Evolutionary conservation across 2,329 filamentous ascomycete species (phyloP).

Genomic region (Apiospora arundinis): DNA sequence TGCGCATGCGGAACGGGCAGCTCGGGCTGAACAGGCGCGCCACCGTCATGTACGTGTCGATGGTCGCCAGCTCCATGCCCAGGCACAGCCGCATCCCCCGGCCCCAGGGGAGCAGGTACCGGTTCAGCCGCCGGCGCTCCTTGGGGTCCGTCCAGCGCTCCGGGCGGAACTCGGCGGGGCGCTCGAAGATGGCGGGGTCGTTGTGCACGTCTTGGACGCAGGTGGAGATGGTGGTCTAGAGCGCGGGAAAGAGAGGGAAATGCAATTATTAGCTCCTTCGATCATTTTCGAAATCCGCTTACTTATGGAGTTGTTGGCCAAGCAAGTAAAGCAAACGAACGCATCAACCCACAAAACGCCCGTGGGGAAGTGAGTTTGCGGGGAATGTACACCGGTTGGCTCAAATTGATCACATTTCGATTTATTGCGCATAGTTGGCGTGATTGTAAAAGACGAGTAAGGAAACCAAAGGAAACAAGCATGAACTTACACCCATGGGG

Average conservation of each 20-base stretch:
- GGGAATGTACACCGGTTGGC: neutral
- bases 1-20: constrained; percentile 29
- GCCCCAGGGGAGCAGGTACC: constrained; percentile 34
- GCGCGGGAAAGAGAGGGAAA: too few relatives aligned
- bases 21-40: constrained; percentile 32
- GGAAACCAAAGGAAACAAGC: too few relatives aligned
- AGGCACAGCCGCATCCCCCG: constrained; percentile 32
- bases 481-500: constrained; percentile 30
- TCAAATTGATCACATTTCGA: neutral
- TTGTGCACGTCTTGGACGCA: constrained; percentile 33
- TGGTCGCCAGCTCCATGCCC: constrained; percentile 34
- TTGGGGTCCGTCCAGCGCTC: constrained; percentile 31
- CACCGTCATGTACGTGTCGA: constrained; percentile 33
- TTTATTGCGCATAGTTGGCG: neutral
- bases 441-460: neutral
- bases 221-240: constrained; percentile 33
- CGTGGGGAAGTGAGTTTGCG: neutral
- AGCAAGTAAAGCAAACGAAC: too few relatives aligned
- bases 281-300: too few relatives aligned
- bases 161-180: constrained; percentile 28
- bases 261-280: too few relatives aligned
- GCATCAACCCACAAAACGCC: too few relatives aligned
- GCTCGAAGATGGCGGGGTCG: constrained; percentile 29
- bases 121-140: constrained; percentile 29
- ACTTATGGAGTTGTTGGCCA: too few relatives aligned